Percentiles rank a stretch among this genome's conserved stretches.
These are phyloP conservation scores for Xylariales sp. DNA, from an alignment of 2,329 filamentous ascomycete genomes.

Conservation along the genomic window DNA sequence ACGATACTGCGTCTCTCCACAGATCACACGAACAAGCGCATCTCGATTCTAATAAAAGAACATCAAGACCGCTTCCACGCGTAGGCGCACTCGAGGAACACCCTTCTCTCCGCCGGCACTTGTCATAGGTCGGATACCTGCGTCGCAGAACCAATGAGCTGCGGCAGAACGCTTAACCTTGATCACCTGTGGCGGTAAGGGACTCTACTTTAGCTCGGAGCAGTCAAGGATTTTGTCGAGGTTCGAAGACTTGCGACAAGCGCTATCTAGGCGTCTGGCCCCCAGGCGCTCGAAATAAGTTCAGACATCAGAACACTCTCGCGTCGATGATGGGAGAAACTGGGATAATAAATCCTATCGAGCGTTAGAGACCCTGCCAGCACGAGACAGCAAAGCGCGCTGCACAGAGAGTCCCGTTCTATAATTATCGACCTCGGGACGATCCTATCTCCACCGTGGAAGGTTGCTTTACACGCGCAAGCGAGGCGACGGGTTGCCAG, in stretches of 20 bases:
- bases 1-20: background rate
- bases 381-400: slow-evolving; percentile 1
- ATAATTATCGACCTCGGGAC: slow-evolving; percentile 1
- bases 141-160: slow-evolving; percentile 18
- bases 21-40: slow-evolving; percentile 11
- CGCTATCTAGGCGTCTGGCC: slow-evolving; percentile 20
- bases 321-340: slow-evolving; percentile 7
- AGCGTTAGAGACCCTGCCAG: background rate
- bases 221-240: too few species aligned
- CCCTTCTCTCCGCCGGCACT: slow-evolving; percentile 11
- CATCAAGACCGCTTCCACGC: slow-evolving; percentile 15
- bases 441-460: background rate
- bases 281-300: slow-evolving; percentile 9
- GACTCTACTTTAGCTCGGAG: too few species aligned
- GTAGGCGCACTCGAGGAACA: slow-evolving; percentile 15
- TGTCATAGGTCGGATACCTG: slow-evolving; percentile 12
- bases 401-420: background rate
- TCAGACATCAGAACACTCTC: slow-evolving; percentile 13
- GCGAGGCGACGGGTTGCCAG: background rate
- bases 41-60: slow-evolving; percentile 20
- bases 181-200: slow-evolving; percentile 13
- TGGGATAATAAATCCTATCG: background rate
- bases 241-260: slow-evolving; percentile 20
- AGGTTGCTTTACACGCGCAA: slow-evolving; percentile 6
- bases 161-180: slow-evolving; percentile 18